phyloP scores from a whole-genome alignment of 345 rosid species.

The Diplotaxis tenuifolia region DNA sequence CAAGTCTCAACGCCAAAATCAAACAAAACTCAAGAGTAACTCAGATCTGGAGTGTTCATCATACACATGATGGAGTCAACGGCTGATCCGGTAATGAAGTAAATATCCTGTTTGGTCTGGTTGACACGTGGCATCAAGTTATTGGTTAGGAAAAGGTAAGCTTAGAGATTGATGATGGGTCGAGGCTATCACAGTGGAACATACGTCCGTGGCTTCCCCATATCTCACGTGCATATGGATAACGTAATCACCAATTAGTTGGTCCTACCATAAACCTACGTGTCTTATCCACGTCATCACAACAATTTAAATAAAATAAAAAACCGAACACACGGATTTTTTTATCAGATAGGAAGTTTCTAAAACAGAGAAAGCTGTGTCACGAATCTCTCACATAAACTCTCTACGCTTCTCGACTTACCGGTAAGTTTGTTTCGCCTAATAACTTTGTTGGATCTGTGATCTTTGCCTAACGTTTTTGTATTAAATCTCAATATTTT shows the following conservation, averaged over 20 bases:
- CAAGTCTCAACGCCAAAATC: background rate
- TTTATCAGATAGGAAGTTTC: slow-evolving; percentile 31
- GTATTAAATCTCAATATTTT: background rate
- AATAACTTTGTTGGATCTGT: slow-evolving; percentile 4
- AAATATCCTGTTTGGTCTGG: slow-evolving; percentile 8
- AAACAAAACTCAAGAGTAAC: background rate
- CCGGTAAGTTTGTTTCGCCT: background rate
- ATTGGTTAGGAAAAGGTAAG: slow-evolving; percentile 33
- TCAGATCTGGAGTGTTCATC: no score
- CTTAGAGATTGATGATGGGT: slow-evolving; percentile 30
- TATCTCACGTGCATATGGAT: slow-evolving; percentile 53
- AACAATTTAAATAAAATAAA: background rate
- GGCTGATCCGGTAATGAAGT: background rate
- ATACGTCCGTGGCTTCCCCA: slow-evolving; percentile 32
- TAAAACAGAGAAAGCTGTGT: slow-evolving; percentile 31
- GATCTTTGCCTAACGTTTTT: slow-evolving; percentile 16
- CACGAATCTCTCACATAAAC: slow-evolving; percentile 15
- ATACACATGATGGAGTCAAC: no score
- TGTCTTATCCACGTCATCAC: slow-evolving; percentile 28
- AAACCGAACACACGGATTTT: slow-evolving; percentile 1
- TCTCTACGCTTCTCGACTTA: slow-evolving; percentile 5
- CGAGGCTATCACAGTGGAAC: slow-evolving; percentile 24
- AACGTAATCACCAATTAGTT: slow-evolving; percentile 37
- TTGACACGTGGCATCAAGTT: background rate
- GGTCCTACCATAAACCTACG: slow-evolving; percentile 34